phyloP scores from a whole-genome alignment of 2,329 filamentous ascomycete species.

The Mycosphaerella sp. region DNA sequence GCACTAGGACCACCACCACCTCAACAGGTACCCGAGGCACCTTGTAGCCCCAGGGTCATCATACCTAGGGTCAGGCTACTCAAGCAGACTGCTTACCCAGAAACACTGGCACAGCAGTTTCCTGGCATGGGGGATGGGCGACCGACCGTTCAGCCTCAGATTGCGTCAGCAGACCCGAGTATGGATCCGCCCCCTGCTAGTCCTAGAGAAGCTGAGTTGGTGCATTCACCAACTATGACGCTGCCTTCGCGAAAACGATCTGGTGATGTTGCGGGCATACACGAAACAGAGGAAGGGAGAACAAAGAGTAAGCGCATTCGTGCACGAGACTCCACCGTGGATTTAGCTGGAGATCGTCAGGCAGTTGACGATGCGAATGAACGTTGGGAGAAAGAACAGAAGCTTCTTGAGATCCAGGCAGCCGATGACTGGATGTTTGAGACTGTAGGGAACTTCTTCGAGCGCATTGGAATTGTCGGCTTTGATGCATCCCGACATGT shows the following conservation, averaged over 20 bases:
- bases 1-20: neutral
- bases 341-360: constrained; percentile 40
- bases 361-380: constrained; percentile 43
- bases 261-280: constrained; percentile 53
- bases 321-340: constrained; percentile 51
- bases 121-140: constrained; percentile 29
- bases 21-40: neutral
- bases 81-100: constrained; percentile 13
- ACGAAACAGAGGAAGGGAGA: constrained; percentile 53
- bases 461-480: constrained; percentile 45
- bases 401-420: constrained; percentile 48
- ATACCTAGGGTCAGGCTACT: constrained; percentile 1
- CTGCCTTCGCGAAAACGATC: constrained; percentile 53
- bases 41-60: constrained; percentile 9
- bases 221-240: constrained; percentile 27
- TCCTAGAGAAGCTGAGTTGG: constrained; percentile 33
- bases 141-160: constrained; percentile 31
- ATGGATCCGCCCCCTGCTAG: constrained; percentile 18
- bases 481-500: constrained; percentile 29
- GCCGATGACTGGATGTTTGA: constrained; percentile 55
- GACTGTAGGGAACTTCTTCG: constrained; percentile 48
- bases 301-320: constrained; percentile 56
- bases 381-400: constrained; percentile 50
- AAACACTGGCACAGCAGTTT: constrained; percentile 28
- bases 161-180: constrained; percentile 26